Evolutionary conservation across 2,329 filamentous ascomycete species (phyloP).

Genomic region (Orbilia oligospora): DNA sequence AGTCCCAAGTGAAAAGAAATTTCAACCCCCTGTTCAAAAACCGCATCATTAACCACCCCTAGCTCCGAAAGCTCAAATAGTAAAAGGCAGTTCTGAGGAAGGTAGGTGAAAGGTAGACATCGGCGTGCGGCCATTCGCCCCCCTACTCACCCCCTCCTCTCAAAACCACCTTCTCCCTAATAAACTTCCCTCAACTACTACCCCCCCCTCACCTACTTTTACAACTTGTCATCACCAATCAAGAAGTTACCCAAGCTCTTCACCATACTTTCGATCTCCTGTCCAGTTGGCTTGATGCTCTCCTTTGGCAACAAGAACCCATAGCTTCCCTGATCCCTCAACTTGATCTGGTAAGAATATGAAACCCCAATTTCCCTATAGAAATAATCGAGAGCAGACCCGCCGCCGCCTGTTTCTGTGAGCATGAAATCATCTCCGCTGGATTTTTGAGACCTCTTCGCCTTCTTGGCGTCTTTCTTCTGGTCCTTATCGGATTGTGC

Average conservation of each 20-base stretch:
- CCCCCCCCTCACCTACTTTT: background rate
- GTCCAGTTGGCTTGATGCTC: slow-evolving; percentile 88
- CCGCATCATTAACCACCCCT: background rate
- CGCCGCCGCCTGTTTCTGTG: slow-evolving; percentile 81
- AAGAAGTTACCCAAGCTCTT: slow-evolving; percentile 58
- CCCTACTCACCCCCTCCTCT: background rate
- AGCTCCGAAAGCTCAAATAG: background rate
- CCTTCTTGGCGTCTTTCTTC: slow-evolving; percentile 63
- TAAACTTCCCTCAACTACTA: background rate
- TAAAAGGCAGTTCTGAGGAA: background rate
- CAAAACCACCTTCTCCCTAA: background rate
- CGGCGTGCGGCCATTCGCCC: slow-evolving; percentile 15
- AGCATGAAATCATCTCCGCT: slow-evolving; percentile 67
- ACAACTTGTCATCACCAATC: slow-evolving; percentile 40
- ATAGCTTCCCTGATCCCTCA: slow-evolving; percentile 93
- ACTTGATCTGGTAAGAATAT: slow-evolving; percentile 93
- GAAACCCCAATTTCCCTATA: slow-evolving; percentile 86
- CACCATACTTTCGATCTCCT: slow-evolving; percentile 72
- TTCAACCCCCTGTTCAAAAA: too few species aligned
- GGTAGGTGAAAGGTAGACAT: background rate
- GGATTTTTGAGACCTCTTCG: slow-evolving; percentile 65
- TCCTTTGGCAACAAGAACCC: slow-evolving; percentile 90
- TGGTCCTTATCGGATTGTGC: slow-evolving; percentile 61
- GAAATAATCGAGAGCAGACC: slow-evolving; percentile 94
- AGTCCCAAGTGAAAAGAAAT: slow-evolving; percentile 2